Evolutionary conservation across 2,329 filamentous ascomycete genomes (phyloP).

Genomic region (Beauveria pseudobassiana): DNA sequence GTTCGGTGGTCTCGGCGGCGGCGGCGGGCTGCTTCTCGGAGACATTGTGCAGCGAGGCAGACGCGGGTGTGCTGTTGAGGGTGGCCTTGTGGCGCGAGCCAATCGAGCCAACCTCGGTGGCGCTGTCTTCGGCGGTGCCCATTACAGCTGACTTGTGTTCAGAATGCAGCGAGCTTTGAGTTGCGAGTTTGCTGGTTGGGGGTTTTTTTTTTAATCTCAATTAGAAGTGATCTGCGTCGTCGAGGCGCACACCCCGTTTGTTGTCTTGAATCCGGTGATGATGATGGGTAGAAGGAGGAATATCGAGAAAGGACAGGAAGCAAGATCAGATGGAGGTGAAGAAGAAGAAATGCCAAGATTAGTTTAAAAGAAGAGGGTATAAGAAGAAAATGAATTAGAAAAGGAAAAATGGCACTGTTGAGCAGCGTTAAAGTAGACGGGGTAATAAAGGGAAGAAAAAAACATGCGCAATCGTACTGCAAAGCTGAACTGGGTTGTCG

Average conservation of each 20-base stretch:
- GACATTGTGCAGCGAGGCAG: not conserved
- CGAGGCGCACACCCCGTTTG: too few relatives aligned
- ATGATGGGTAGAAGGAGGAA: too few relatives aligned
- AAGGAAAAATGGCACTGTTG: not conserved
- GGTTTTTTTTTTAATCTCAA: too few relatives aligned
- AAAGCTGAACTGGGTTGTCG: not conserved
- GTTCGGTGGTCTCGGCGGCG: not conserved
- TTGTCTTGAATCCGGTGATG: too few relatives aligned
- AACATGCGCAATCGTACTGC: constrained; percentile 11
- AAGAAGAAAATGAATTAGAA: not conserved
- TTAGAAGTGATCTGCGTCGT: too few relatives aligned
- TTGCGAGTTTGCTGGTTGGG: too few relatives aligned
- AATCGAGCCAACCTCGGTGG: constrained; percentile 10
- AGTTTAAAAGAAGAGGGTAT: not conserved
- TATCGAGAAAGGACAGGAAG: too few relatives aligned
- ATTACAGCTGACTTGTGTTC: not conserved
- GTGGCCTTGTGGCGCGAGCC: constrained; percentile 6
- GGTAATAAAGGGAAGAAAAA: not conserved
- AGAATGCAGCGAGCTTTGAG: too few relatives aligned
- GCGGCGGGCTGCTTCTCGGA: not conserved
- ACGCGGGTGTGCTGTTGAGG: not conserved
- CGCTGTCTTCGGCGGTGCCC: constrained; percentile 3
- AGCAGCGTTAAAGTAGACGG: too few relatives aligned
- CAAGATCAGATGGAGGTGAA: too few relatives aligned
- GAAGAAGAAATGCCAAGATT: not conserved